Evolutionary conservation across 108 stramenopile genomes (phyloP).

Genomic region (Conticribra weissflogii): DNA sequence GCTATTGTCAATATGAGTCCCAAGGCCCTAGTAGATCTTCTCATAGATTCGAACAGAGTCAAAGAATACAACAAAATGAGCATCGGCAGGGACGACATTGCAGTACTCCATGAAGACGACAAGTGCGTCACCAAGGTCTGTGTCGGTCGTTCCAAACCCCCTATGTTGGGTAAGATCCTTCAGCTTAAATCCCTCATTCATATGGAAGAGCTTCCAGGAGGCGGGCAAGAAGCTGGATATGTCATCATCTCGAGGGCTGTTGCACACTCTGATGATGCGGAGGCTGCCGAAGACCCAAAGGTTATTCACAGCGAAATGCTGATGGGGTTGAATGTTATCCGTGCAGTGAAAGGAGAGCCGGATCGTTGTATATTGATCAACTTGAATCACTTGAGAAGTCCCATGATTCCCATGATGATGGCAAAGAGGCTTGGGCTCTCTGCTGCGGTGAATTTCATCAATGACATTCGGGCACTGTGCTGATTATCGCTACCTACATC

Average conservation of each 20-base stretch:
- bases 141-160: constrained; percentile 61
- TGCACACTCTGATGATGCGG: constrained; percentile 27
- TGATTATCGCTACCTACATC: too few species aligned
- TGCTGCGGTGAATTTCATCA: constrained; percentile 71
- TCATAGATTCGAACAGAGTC: constrained; percentile 78
- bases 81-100: constrained; percentile 69
- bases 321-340: constrained; percentile 74
- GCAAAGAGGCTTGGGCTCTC: constrained; percentile 69
- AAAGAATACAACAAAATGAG: constrained; percentile 90
- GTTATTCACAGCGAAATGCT: constrained; percentile 70
- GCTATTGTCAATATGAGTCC: constrained; percentile 70
- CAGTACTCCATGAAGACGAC: constrained; percentile 55
- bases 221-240: constrained; percentile 59
- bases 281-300: constrained; percentile 39
- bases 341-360: constrained; percentile 56
- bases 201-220: constrained; percentile 55
- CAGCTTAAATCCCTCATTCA: constrained; percentile 71
- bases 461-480: constrained; percentile 60
- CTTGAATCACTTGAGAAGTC: constrained; percentile 74
- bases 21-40: constrained; percentile 53
- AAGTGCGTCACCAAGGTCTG: constrained; percentile 68
- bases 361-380: constrained; percentile 72
- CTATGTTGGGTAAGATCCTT: constrained; percentile 68
- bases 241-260: constrained; percentile 76
- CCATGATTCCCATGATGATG: constrained; percentile 77